Conservation (phyloP, 331 rosid species). For the Acacia pycnantha region DNA sequence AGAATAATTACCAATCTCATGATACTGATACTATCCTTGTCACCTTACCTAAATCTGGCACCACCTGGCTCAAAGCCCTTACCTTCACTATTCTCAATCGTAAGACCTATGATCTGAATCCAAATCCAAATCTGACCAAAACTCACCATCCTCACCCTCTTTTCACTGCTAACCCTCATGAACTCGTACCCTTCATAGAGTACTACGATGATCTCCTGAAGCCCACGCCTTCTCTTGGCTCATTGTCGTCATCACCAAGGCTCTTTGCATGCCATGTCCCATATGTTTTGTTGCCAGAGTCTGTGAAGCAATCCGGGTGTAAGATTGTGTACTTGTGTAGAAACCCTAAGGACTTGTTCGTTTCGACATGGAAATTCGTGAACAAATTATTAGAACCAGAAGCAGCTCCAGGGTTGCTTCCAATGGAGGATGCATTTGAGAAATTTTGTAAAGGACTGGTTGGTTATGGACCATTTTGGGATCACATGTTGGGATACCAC, state of each 20-base stretch:
- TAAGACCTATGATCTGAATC: not conserved
- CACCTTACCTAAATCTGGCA: constrained; percentile 44
- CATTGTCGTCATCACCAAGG: constrained; percentile 1
- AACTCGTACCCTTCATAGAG: constrained; percentile 46
- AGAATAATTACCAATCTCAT: constrained; percentile 36
- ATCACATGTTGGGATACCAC: constrained; percentile 45
- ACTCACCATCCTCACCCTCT: constrained; percentile 18
- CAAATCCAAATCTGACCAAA: not conserved
- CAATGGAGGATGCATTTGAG: constrained; percentile 32
- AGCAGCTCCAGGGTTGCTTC: not conserved
- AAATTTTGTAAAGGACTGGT: constrained; percentile 42
- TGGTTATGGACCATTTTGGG: constrained; percentile 44
- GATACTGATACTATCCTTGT: constrained; percentile 36
- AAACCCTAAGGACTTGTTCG: constrained; percentile 44
- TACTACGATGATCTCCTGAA: not conserved
- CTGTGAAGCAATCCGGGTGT: constrained; percentile 10
- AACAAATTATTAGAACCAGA: constrained; percentile 23
- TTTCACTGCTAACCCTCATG: constrained; percentile 37
- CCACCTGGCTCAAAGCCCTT: constrained; percentile 52
- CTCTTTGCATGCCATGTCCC: constrained; percentile 39
- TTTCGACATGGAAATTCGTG: constrained; percentile 46
- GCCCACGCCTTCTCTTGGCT: constrained; percentile 20
- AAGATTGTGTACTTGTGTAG: constrained; percentile 44
- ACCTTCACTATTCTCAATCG: constrained; percentile 29
- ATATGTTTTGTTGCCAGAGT: constrained; percentile 33